Base-by-base conservation (phyloP, 345 rosid genomes). In the Camelina sativa region DNA sequence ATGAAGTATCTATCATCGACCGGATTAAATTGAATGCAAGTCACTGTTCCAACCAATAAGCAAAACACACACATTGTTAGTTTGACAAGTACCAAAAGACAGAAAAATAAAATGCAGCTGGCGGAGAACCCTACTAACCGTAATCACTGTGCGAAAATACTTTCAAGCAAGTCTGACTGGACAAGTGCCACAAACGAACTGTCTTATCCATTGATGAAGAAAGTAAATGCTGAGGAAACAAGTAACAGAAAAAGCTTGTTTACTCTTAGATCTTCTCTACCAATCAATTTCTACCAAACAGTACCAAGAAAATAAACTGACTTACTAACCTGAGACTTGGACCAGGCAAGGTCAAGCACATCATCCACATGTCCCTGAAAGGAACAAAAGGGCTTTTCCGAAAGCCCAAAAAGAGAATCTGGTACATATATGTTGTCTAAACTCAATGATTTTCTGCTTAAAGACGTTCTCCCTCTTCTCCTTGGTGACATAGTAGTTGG, bases 151-250 rank as follows among this genome's bases (percentile, higher is more conserved):
- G 99, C 1, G 97, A 85, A 80, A 90, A 95, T 59, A 88, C 79
- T 86, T 91, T 92, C 87, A 92, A 86, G 82, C 99, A 95, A 48
- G 88, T 81, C 82, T 90, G 80, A 85, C 91, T 89, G 64, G 85
- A 83, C 81, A 92, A 81, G 82, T 88, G 78, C 99, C 99, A 95
- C 44, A 95, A 80, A 38, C 97, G 93, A 73, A 95, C 97, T 9
- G 99, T 95, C 82, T 95, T 95, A 82, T 95, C 99, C 99, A 92
- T 95, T 46, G 99, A 95, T 44, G 99, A 89, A 64, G 99, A 95
- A 54, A 95, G 97, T 81, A 92, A 83, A 54, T 82, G 89, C 97
- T 95, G 91, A 43, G 69, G 43, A 46, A 38, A 46, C 16, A 6
- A 54, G 20, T 34, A 62, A 69, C 2, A 60, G 22, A 60, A n/a